Base-by-base conservation (phyloP, 805 yeast species). In the Kluyveromyces lactis region DNA sequence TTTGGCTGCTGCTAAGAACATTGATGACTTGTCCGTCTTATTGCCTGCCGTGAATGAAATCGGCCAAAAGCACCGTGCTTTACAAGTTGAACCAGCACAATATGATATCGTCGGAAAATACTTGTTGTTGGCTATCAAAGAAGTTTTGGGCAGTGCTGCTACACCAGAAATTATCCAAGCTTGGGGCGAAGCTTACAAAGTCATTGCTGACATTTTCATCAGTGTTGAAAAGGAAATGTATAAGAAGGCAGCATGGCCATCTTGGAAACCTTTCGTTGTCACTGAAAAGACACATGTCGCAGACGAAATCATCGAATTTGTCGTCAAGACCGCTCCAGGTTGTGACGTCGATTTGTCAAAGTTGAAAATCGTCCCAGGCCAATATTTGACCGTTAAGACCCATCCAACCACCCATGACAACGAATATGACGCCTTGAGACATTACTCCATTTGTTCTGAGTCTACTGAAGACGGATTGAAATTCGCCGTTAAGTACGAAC, bases 151-250 rank as follows among this genome's bases (percentile, higher is more conserved):
- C 4, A 69, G 62, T 31, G 69, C 66, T n/a, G 84, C 84, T n/a
- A 75, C 76, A 15, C 68, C 65, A 3, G 76, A 68, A 31, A 73
- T 81, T 39, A 48, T 78, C 33, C 68, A 63, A 18, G 85, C 86
- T 9, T 81, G 86, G 85, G 63, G 67, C 18, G 69, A 63, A 31
- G 87, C 89, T 4, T 81, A 81, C 55, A 72, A 70, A 27, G 73
- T 71, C 42, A 65, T 81, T 44, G 87, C 87, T 4, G 69, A 75
- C 41, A 56, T 76, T 8, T 64, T 81, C 46, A 81, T 81, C 46
- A 56, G 64, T 29, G 69, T 73, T 16, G 89, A 81, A 58, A 58
- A 58, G 37, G 59, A 58, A 4, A 53, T 67, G 47, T 81, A 80
- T 52, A 49, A 56, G 24, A 50, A 56, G n/a, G 68, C 60, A 1